Evolutionary conservation across 164 flowering plant genomes (phyloP).

Genomic region (Magnolia sinica): DNA sequence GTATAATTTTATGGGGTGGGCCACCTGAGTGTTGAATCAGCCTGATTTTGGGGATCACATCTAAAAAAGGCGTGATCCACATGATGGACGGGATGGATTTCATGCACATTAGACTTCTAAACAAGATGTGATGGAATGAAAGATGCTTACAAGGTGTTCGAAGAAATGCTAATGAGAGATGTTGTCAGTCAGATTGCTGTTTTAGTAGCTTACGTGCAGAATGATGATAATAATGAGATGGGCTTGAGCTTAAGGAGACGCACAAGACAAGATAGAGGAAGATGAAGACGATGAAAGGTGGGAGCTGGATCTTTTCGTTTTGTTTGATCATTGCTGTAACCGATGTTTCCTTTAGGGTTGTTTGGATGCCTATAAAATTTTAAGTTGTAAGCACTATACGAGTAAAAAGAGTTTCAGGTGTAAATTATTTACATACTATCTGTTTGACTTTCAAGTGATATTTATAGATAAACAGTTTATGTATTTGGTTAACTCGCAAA

Average conservation of each 20-base stretch:
- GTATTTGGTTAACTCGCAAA: no score
- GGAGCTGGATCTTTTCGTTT: constrained; percentile 39
- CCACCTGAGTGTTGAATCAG: no score
- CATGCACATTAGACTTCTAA: constrained; percentile 28
- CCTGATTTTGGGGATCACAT: no score
- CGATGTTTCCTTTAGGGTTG: constrained; percentile 34
- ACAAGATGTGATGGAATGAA: constrained; percentile 48
- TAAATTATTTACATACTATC: no score
- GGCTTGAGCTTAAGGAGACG: constrained; percentile 57
- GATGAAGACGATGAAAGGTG: constrained; percentile 38
- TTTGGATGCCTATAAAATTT: no score
- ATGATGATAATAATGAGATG: constrained; percentile 51
- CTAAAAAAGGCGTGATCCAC: constrained; percentile 18
- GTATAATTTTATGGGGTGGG: no score
- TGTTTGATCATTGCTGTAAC: constrained; percentile 51
- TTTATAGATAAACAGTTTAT: no score
- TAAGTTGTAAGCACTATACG: no score
- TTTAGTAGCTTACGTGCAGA: constrained; percentile 65
- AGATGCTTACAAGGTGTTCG: constrained; percentile 51
- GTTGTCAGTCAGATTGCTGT: constrained; percentile 80
- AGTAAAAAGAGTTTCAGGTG: no score
- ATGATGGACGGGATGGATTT: no score
- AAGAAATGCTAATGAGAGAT: constrained; percentile 64
- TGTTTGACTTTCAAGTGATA: no score
- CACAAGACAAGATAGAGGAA: constrained; percentile 13